Evolutionary conservation across 495 filamentous ascomycete genomes (phyloP), one percentile per base, ranked within the genome.

Genomic region (Xylaria bambusicola): DNA sequence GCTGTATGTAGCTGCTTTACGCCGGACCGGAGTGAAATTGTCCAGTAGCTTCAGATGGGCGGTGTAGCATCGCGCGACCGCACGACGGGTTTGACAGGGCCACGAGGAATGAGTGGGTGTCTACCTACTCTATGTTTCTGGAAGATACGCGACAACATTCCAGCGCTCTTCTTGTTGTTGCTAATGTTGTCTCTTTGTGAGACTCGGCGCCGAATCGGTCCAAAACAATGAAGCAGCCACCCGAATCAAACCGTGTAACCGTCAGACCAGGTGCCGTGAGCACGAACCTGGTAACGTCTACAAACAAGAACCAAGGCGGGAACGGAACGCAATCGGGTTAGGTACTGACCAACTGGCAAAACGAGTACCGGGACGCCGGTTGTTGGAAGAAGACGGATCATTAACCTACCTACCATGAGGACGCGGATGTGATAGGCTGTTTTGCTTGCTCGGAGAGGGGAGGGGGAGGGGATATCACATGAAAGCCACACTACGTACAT

Each of bases 21-120:
- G 48, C 49, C 40, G 48, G 48, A 44, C 48, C 56, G 56, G 56
- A 59, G 48, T 52, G 47, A 29, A 46, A n/a, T n/a, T n/a, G n/a
- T n/a, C n/a, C n/a, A n/a, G n/a, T n/a, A n/a, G n/a, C n/a, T n/a
- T 40, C 38, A 52, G 52, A 60, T 60, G 57, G 29, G 57, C 57
- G 57, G 57, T 60, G 57, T 60, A 60, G 57, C 49, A 60, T 60
- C 41, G 47, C 48, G 56, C 45, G 21, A 45, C 20, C 29, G 29
- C 26, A 0, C 29, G 49, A 53, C 23, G 29, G 27, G 27, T 17
- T 27, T 17, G 23, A 49, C 24, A 33, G 56, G 48, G 47, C 20
- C n/a, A 38, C n/a, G 35, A 31, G 12, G 40, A 38, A 40, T 35
- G 21, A 47, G 2, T 6, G n/a, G n/a, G n/a, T n/a, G n/a, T n/a